Conservation (phyloP, 805 yeast genomes). For the Danielia oregonensis region DNA sequence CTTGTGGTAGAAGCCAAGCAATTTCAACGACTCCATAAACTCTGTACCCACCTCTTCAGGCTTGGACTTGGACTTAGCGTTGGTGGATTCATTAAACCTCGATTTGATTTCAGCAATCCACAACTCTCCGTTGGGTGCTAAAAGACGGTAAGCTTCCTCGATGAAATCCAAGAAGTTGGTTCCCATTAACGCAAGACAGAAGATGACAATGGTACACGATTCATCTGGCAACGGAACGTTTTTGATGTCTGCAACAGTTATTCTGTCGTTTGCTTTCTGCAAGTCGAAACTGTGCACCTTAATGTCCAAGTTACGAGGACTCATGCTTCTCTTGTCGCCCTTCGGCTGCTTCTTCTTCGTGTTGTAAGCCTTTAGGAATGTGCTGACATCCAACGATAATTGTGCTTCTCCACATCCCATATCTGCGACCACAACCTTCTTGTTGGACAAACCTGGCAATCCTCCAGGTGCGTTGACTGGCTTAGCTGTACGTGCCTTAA, state of each 20-base stretch:
- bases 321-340: conserved; percentile 29
- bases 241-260: conserved; percentile 95
- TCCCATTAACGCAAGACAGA: conserved; percentile 95
- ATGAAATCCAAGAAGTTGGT: conserved; percentile 92
- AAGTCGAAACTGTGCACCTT: conserved; percentile 88
- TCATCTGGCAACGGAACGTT: conserved; percentile 80
- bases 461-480: conserved; percentile 97
- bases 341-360: conserved; percentile 6
- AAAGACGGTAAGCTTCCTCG: conserved; percentile 80
- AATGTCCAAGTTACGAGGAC: conserved; percentile 41
- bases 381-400: conserved; percentile 62
- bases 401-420: conserved; percentile 99
- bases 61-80: conserved; percentile 17
- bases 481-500: conserved; percentile 54
- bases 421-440: conserved; percentile 81
- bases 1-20: conserved; percentile 82
- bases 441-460: conserved; percentile 66
- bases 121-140: conserved; percentile 87
- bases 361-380: conserved; percentile 39
- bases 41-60: conserved; percentile 60
- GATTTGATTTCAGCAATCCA: conserved; percentile 99
- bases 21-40: conserved; percentile 73
- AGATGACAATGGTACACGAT: conserved; percentile 83
- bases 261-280: conserved; percentile 80
- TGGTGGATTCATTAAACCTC: conserved; percentile 62